These are phyloP conservation scores for Pseudocercospora crystallina DNA, from an alignment of 2,329 filamentous ascomycete genomes.

Conservation along the genomic window DNA sequence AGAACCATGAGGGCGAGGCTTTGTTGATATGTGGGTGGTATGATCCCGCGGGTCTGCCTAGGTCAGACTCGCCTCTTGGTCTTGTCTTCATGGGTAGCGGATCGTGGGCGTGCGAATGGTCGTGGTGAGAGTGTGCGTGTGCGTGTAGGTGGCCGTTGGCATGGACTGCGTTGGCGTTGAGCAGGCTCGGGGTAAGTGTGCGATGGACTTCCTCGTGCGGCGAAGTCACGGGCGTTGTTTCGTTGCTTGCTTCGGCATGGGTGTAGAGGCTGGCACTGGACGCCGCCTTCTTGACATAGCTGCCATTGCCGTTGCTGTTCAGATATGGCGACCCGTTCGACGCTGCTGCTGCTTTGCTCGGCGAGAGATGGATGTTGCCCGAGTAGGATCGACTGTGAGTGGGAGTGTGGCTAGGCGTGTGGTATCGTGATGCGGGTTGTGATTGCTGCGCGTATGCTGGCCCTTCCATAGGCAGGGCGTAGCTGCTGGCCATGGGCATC, in stretches of 20 bases:
- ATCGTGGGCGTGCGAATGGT: constrained; percentile 15
- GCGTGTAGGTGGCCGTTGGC: constrained; percentile 18
- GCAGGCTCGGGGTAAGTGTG: constrained; percentile 1
- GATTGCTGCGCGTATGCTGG: constrained; percentile 24
- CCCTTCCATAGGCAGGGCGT: constrained; percentile 41
- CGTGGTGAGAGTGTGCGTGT: constrained; percentile 11
- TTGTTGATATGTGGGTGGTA: constrained; percentile 23
- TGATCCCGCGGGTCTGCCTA: constrained; percentile 38
- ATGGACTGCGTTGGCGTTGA: constrained; percentile 24
- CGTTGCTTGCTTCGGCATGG: constrained; percentile 31
- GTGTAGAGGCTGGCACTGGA: constrained; percentile 28
- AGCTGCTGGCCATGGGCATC: constrained; percentile 45
- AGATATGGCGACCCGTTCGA: constrained; percentile 6
- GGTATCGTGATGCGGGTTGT: constrained; percentile 20
- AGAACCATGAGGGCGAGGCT: constrained; percentile 30
- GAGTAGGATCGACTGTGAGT: constrained; percentile 29
- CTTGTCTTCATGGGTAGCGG: constrained; percentile 36
- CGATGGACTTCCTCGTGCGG: constrained; percentile 17
- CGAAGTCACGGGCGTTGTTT: constrained; percentile 30
- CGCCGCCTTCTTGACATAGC: constrained; percentile 20
- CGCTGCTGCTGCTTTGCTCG: constrained; percentile 3
- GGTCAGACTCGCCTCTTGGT: constrained; percentile 47
- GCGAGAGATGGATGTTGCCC: constrained; percentile 7
- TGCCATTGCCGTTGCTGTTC: constrained; percentile 8
- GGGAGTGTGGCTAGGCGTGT: constrained; percentile 26